Base-by-base conservation (phyloP, 116 monocot species). In the Dioscorea cayenensis region DNA sequence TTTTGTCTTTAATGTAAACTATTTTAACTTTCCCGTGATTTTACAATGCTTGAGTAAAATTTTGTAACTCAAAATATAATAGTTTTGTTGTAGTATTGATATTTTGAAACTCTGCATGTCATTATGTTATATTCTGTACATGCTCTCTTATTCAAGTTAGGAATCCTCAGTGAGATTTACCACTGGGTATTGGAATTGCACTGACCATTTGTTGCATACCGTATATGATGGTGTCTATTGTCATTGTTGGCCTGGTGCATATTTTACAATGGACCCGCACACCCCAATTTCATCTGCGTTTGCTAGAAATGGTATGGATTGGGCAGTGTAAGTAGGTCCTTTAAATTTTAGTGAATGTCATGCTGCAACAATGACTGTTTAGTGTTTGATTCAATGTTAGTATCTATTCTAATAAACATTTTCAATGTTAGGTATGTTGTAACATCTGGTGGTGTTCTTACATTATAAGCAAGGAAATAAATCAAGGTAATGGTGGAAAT, bases 231-330 rank as follows among this genome's bases (percentile, higher is more conserved):
- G 99, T 99, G 63, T 94, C 99, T 63, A 72, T 78, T 29, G 87
- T 99, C 70, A 73, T 94, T 71, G 91, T 94, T 77, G 99, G 99
- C 50, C 63, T 99, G 18, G 99, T 99, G 37, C 99, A 36, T 99
- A 91, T 79, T 99, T 90, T 76, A 82, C 87, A 32, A 86, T 99
- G 91, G 89, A 99, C 69, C 99, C 99, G 28, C 94, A 99, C 67
- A 94, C 94, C 7, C 7, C 94, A 23, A 99, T 99, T 76, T 94
- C 99, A 50, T 99, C 99, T 82, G 99, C 87, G 55, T 99, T 99
- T 81, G 71, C 85, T 25, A 81, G 67, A 61, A 80, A 99, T 85
- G 99, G 87, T 32, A 84, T 99, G 89, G 75, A 89, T 10, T 99
- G 99, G 94, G 94, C 91, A 63, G 87, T 89, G 94, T 94, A 76